Conservation (phyloP, 2,329 filamentous ascomycete species). For the Penicillium decumbens region DNA sequence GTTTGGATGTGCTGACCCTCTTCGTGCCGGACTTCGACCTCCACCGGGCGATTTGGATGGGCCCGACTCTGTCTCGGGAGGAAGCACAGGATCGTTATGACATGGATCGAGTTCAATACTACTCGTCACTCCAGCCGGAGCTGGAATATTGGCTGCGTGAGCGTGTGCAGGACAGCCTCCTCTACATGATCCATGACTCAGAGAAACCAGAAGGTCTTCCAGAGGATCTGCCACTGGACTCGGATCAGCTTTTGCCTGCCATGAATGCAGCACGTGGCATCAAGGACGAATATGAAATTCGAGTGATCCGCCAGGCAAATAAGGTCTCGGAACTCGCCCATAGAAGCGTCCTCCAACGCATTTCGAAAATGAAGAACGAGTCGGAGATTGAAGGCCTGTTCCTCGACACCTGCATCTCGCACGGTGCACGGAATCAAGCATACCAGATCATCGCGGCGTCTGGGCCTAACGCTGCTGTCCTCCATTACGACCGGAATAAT, state of each 20-base stretch:
- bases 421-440: constrained; percentile 74
- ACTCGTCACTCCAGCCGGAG: constrained; percentile 46
- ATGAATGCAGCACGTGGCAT: constrained; percentile 65
- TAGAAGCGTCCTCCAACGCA: constrained; percentile 56
- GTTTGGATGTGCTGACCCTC: constrained; percentile 60
- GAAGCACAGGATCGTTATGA: constrained; percentile 61
- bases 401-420: constrained; percentile 67
- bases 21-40: constrained; percentile 68
- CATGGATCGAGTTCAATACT: constrained; percentile 65
- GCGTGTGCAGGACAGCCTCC: constrained; percentile 23
- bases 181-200: constrained; percentile 38
- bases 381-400: constrained; percentile 78
- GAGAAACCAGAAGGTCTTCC: constrained; percentile 29
- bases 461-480: constrained; percentile 73
- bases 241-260: constrained; percentile 41
- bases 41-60: constrained; percentile 42
- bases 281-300: constrained; percentile 72
- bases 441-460: constrained; percentile 83
- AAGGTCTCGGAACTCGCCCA: constrained; percentile 65
- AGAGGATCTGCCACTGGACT: constrained; percentile 24
- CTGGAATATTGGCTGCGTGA: constrained; percentile 40
- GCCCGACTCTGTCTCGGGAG: constrained; percentile 42
- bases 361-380: constrained; percentile 67
- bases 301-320: constrained; percentile 68
- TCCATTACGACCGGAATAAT: constrained; percentile 83